Evolutionary conservation across 2,329 filamentous ascomycete species (phyloP).

Genomic region (Penicillium corylophilum): DNA sequence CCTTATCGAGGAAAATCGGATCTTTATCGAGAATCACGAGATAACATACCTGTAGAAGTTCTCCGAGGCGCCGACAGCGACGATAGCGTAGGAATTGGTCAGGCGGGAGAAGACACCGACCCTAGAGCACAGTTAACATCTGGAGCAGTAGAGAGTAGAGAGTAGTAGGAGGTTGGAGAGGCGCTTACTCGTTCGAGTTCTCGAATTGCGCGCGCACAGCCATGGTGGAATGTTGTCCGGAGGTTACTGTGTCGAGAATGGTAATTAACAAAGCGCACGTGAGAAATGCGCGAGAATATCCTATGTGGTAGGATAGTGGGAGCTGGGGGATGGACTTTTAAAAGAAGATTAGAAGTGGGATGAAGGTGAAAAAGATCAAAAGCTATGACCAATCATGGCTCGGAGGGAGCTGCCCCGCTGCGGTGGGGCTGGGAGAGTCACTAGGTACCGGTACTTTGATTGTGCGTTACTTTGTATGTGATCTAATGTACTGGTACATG

Average conservation of each 20-base stretch:
- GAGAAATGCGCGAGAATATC: neutral
- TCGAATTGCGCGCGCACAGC: conserved; percentile 52
- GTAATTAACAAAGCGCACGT: neutral
- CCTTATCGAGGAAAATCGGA: no score
- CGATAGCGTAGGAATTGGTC: conserved; percentile 94
- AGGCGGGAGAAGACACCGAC: conserved; percentile 96
- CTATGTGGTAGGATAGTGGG: neutral
- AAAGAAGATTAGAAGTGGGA: conserved; percentile 17
- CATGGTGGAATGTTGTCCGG: conserved; percentile 32
- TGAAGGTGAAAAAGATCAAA: conserved; percentile 24
- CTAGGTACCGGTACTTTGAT: conserved; percentile 4
- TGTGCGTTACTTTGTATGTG: neutral
- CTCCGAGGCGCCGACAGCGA: conserved; percentile 91
- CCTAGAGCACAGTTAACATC: no score
- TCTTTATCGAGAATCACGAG: no score
- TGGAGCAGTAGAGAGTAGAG: no score
- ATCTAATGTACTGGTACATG: neutral
- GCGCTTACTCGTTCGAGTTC: conserved; percentile 50
- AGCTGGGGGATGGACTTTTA: conserved; percentile 10
- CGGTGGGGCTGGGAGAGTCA: conserved; percentile 15
- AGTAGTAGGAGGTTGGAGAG: no score
- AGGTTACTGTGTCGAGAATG: conserved; percentile 11
- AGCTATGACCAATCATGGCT: conserved; percentile 23
- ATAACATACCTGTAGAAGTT: conserved; percentile 90
- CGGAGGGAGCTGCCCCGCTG: conserved; percentile 10